A percentile compares a stretch with the other conserved stretches of the same genome.
phyloP scores from a whole-genome alignment of 257 asterid genomes.

The Jaltomata sinuosa region DNA sequence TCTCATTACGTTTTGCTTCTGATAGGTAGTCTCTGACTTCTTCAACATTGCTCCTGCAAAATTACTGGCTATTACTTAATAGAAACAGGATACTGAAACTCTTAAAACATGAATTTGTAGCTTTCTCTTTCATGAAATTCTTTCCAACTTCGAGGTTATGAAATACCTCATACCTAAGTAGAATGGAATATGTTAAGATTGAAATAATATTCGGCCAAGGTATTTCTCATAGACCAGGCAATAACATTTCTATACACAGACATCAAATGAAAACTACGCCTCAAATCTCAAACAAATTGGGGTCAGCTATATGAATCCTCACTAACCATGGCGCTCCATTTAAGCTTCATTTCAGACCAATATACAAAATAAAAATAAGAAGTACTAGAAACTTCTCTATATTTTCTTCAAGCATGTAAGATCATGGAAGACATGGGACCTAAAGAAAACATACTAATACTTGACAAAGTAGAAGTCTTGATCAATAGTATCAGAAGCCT shows the following conservation, averaged over 20 bases:
- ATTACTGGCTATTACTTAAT: conserved; percentile 6
- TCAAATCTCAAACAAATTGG: background rate
- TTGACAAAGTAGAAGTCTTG: conserved; percentile 5
- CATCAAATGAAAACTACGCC: background rate
- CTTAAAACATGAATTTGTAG: background rate
- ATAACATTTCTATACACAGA: background rate
- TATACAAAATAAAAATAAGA: background rate
- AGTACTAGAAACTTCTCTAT: background rate
- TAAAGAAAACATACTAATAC: background rate
- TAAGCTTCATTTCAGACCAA: background rate
- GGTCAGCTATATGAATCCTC: background rate
- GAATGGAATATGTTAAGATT: background rate
- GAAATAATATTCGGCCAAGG: background rate
- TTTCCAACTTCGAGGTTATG: background rate
- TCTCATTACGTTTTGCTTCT: conserved; percentile 52
- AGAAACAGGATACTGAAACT: background rate
- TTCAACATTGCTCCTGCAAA: conserved; percentile 58
- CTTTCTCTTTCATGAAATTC: background rate
- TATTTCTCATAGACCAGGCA: background rate
- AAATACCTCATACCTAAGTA: background rate
- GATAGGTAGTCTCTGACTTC: conserved; percentile 31
- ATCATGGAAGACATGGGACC: background rate
- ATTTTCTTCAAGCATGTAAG: background rate
- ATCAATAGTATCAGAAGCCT: background rate
- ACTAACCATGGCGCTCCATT: background rate